Conservation (phyloP, 345 rosid genomes). For the Brassica carinata region DNA sequence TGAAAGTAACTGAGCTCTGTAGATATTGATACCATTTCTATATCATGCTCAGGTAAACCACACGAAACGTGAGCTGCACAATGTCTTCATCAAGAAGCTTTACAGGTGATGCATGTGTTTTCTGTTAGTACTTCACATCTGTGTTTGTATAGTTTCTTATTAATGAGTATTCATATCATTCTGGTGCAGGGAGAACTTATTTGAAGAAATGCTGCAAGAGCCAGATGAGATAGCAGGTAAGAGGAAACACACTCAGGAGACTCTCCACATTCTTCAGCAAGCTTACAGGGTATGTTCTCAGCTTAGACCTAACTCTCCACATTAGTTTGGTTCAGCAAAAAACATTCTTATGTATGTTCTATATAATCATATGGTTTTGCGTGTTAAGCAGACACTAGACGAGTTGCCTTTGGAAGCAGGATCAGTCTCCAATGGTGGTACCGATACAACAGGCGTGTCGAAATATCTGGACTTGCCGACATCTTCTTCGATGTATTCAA, state of each 20-base stretch:
- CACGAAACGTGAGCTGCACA: slow-evolving; percentile 96
- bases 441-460: slow-evolving; percentile 77
- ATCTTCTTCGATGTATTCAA: slow-evolving; percentile 42
- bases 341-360: background rate
- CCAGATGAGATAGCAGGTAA: slow-evolving; percentile 83
- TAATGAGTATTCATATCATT: slow-evolving; percentile 11
- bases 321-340: background rate
- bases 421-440: slow-evolving; percentile 56
- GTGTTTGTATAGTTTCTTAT: slow-evolving; percentile 15
- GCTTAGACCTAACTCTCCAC: background rate
- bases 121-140: background rate
- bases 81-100: slow-evolving; percentile 88
- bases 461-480: slow-evolving; percentile 75
- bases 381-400: slow-evolving; percentile 70
- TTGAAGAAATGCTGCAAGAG: slow-evolving; percentile 99
- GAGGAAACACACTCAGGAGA: slow-evolving; percentile 86
- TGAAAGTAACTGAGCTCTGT: background rate
- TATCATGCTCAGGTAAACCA: slow-evolving; percentile 71
- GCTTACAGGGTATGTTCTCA: slow-evolving; percentile 76
- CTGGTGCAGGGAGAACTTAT: slow-evolving; percentile 80
- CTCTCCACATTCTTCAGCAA: slow-evolving; percentile 85
- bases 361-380: slow-evolving; percentile 1
- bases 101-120: slow-evolving; percentile 63
- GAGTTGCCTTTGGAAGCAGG: slow-evolving; percentile 94
- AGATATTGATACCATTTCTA: slow-evolving; percentile 22